Evolutionary conservation across 257 asterid species (phyloP).

Genomic region (Cordia subcordata): DNA sequence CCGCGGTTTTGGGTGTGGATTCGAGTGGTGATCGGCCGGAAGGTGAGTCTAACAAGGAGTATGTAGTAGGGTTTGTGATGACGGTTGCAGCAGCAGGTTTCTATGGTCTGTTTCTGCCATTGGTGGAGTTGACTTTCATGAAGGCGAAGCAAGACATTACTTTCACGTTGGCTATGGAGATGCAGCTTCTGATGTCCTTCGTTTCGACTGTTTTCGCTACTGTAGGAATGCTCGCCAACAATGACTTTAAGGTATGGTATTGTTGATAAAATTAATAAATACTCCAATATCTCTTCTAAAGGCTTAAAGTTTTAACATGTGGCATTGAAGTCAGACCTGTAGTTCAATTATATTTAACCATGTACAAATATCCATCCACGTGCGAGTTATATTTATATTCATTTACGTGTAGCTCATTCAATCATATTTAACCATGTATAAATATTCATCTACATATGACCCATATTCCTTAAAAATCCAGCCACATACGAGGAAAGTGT

Average conservation of each 20-base stretch:
- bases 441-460: too few species aligned
- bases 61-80: slow-evolving; percentile 17
- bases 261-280: too few species aligned
- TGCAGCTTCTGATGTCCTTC: slow-evolving; percentile 19
- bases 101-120: slow-evolving; percentile 18
- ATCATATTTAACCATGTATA: too few species aligned
- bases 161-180: slow-evolving; percentile 18
- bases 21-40: slow-evolving; percentile 9
- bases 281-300: too few species aligned
- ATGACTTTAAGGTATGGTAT: slow-evolving; percentile 16
- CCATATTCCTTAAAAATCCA: too few species aligned
- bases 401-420: too few species aligned
- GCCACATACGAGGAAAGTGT: too few species aligned
- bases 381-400: too few species aligned
- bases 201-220: slow-evolving; percentile 20
- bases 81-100: slow-evolving; percentile 18
- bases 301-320: too few species aligned
- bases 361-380: too few species aligned
- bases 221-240: slow-evolving; percentile 18
- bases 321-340: too few species aligned
- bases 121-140: slow-evolving; percentile 17
- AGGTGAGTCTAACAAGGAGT: slow-evolving; percentile 21
- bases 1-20: slow-evolving; percentile 11
- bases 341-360: too few species aligned
- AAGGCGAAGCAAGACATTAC: slow-evolving; percentile 17